A percentile compares a stretch with the other conserved stretches of the same genome.
These are phyloP conservation scores for Curvularia verruculosa DNA, from an alignment of 2,329 filamentous ascomycete species.

Conservation along the genomic window DNA sequence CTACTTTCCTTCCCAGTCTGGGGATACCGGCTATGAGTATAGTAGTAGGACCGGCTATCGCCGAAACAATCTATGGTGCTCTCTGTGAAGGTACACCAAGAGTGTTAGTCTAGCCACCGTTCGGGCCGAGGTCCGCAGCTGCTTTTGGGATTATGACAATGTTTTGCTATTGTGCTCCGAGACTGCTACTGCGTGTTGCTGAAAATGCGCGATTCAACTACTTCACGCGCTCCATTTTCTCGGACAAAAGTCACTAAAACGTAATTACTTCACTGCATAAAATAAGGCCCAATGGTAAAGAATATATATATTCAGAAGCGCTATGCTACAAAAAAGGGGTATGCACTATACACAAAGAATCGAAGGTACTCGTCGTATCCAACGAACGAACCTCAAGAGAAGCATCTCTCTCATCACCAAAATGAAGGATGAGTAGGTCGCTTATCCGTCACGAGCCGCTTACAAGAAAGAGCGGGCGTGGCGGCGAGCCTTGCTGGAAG, in stretches of 20 bases:
- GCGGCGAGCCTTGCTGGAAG: slow-evolving; percentile 33
- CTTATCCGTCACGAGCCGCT: not conserved
- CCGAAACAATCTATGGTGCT: too few species aligned
- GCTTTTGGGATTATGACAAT: too few species aligned
- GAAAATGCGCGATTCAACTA: too few species aligned
- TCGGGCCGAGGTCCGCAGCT: too few species aligned
- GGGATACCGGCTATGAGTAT: too few species aligned
- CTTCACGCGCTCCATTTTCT: too few species aligned
- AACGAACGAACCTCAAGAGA: slow-evolving; percentile 9
- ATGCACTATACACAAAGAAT: slow-evolving; percentile 28
- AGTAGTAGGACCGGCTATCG: too few species aligned
- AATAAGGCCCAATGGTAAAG: not conserved
- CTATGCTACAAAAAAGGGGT: slow-evolving; percentile 22
- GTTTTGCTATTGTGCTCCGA: too few species aligned
- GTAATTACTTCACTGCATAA: not conserved
- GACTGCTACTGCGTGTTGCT: too few species aligned
- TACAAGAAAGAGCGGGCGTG: slow-evolving; percentile 37
- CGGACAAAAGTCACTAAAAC: not conserved
- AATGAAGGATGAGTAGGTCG: not conserved
- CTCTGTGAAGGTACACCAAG: too few species aligned
- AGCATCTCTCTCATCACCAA: slow-evolving; percentile 2
- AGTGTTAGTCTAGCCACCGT: too few species aligned
- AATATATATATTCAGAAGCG: slow-evolving; percentile 5
- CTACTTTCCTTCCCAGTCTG: too few species aligned
- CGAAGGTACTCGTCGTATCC: slow-evolving; percentile 18